Percentiles rank a stretch among this genome's conserved stretches.
phyloP scores from a whole-genome alignment of 148 eudicot genomes.

The Polygonum maritimum region DNA sequence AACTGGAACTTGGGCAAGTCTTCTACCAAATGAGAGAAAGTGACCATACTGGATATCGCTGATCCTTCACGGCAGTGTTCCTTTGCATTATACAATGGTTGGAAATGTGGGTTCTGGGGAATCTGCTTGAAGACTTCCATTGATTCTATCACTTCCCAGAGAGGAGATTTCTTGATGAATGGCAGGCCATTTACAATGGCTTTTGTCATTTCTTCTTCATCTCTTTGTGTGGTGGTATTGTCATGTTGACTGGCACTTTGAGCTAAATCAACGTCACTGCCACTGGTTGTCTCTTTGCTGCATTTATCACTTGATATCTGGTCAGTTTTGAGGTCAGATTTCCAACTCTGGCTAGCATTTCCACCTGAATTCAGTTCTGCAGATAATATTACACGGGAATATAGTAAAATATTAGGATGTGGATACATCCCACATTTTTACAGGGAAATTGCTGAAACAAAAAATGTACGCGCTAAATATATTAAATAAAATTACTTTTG shows the following conservation, averaged over 20 bases:
- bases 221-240: neutral
- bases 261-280: neutral
- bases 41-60: conserved; percentile 81
- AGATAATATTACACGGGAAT: neutral
- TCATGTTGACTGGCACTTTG: neutral
- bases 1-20: conserved; percentile 31
- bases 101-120: conserved; percentile 84
- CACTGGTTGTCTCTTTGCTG: neutral
- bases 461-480: neutral
- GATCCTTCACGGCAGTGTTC: conserved; percentile 67
- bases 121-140: conserved; percentile 50
- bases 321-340: conserved; percentile 7
- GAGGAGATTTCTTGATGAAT: conserved; percentile 34
- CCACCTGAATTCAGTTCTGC: conserved; percentile 8
- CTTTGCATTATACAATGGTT: conserved; percentile 34
- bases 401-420: neutral
- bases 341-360: conserved; percentile 12
- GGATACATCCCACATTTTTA: neutral
- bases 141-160: conserved; percentile 59
- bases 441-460: neutral
- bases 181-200: conserved; percentile 22
- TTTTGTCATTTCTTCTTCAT: neutral
- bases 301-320: conserved; percentile 1
- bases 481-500: conserved; percentile 28
- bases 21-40: conserved; percentile 49